phyloP scores from a whole-genome alignment of 2,329 filamentous ascomycete genomes.

The Epichloe gansuensis region DNA sequence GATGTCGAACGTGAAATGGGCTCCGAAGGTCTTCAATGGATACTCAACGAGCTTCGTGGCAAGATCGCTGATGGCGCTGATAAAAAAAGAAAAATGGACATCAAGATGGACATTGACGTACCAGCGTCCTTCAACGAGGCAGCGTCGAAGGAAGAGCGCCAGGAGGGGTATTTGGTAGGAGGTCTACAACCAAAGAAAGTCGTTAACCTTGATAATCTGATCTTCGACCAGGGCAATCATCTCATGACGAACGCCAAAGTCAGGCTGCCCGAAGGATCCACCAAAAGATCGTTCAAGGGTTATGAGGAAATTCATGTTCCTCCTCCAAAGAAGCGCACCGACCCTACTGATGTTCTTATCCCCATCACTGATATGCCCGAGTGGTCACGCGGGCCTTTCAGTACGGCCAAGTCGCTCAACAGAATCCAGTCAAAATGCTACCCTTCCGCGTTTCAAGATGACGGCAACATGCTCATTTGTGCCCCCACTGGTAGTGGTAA shows the following conservation, averaged over 20 bases:
- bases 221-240: conserved; percentile 97
- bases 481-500: conserved; percentile 96
- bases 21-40: conserved; percentile 72
- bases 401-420: conserved; percentile 75
- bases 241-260: conserved; percentile 99
- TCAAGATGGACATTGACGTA: conserved; percentile 90
- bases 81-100: conserved; percentile 59
- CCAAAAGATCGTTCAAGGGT: conserved; percentile 89
- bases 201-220: conserved; percentile 88
- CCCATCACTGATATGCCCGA: conserved; percentile 81
- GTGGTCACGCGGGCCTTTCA: conserved; percentile 82
- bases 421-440: conserved; percentile 93
- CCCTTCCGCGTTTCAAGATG: conserved; percentile 78
- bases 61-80: conserved; percentile 47
- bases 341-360: conserved; percentile 67
- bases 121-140: conserved; percentile 44
- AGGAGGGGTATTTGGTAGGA: conserved; percentile 60
- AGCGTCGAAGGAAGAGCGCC: conserved; percentile 37
- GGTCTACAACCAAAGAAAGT: conserved; percentile 75
- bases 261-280: conserved; percentile 83
- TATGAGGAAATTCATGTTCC: conserved; percentile 98
- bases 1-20: conserved; percentile 83
- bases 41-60: conserved; percentile 77
- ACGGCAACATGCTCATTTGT: conserved; percentile 96
- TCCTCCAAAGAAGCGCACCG: conserved; percentile 73